A percentile compares a stretch with the other conserved stretches of the same genome.
Evolutionary conservation across 2,329 filamentous ascomycete species (phyloP).

Genomic region (Endothia cerciana): DNA sequence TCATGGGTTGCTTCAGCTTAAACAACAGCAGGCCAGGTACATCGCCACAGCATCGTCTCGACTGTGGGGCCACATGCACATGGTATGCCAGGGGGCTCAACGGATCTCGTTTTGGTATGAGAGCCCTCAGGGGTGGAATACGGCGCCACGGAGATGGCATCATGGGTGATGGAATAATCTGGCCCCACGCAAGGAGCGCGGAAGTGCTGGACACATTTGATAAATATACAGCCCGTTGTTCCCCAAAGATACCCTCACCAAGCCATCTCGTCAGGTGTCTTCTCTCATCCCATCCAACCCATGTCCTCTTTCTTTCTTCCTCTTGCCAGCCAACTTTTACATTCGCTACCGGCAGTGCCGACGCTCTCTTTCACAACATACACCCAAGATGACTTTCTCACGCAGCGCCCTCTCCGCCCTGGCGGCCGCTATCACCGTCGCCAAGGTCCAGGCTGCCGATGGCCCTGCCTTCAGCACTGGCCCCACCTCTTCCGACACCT

Average conservation of each 20-base stretch:
- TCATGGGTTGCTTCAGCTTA: not conserved
- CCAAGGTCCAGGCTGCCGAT: constrained; percentile 36
- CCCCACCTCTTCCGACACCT: constrained; percentile 44
- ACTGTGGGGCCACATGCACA: not conserved
- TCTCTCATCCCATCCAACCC: not conserved
- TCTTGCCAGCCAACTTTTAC: constrained; percentile 10
- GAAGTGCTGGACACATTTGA: not conserved
- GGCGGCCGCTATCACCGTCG: constrained; percentile 29
- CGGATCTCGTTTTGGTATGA: not conserved
- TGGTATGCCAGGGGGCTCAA: not conserved
- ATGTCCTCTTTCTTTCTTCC: constrained; percentile 8
- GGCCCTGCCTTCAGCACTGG: constrained; percentile 49
- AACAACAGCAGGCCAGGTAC: not conserved
- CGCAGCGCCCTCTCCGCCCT: constrained; percentile 23
- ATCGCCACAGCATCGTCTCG: too few species aligned
- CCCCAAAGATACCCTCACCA: not conserved
- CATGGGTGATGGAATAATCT: not conserved
- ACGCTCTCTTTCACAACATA: not conserved
- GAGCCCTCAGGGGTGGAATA: not conserved
- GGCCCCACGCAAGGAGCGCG: not conserved
- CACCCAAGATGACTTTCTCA: constrained; percentile 19
- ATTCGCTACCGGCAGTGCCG: constrained; percentile 26
- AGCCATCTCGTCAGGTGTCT: not conserved
- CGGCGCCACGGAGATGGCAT: not conserved
- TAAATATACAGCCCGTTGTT: not conserved